Percentiles rank a stretch among this genome's conserved stretches.
Evolutionary conservation across 768 basidiomycete genomes (phyloP).

Genomic region (Termitomyces sp.): DNA sequence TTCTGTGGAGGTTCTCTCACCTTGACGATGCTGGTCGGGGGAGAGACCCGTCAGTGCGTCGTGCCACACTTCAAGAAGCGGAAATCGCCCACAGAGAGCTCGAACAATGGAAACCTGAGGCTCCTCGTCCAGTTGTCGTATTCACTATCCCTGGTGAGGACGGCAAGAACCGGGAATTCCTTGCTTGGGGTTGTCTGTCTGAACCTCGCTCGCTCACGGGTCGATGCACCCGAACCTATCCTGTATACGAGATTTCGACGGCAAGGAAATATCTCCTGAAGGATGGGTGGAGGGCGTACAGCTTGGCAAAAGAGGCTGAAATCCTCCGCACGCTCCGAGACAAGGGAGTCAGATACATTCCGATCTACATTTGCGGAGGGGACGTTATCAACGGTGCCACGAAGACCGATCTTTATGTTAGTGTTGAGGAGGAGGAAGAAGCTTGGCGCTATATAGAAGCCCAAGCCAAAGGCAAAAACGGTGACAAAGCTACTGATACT

Average conservation of each 20-base stretch:
- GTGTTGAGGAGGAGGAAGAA: too few relatives aligned
- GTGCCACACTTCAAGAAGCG: not conserved
- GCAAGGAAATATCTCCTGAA: too few relatives aligned
- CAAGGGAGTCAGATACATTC: slow-evolving; percentile 15
- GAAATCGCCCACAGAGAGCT: not conserved
- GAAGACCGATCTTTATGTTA: too few relatives aligned
- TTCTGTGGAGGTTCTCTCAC: slow-evolving; percentile 23
- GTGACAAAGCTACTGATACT: slow-evolving; percentile 11
- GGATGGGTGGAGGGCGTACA: not conserved
- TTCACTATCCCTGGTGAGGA: slow-evolving; percentile 2
- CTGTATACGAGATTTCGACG: too few relatives aligned
- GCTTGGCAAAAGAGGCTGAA: slow-evolving; percentile 14
- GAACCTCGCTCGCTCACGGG: slow-evolving; percentile 11
- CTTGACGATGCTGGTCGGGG: slow-evolving; percentile 17
- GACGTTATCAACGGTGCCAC: slow-evolving; percentile 15
- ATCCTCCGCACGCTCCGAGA: slow-evolving; percentile 12
- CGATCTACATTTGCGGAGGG: slow-evolving; percentile 20
- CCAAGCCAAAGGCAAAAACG: not conserved
- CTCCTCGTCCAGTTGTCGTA: slow-evolving; percentile 3
- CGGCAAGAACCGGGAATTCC: not conserved
- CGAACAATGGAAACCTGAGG: not conserved
- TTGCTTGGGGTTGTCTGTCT: not conserved
- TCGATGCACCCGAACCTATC: slow-evolving; percentile 11
- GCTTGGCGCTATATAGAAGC: too few relatives aligned
- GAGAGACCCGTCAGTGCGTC: slow-evolving; percentile 19